Conservation (phyloP, 2,329 filamentous ascomycete genomes). For the Claviceps monticola region DNA sequence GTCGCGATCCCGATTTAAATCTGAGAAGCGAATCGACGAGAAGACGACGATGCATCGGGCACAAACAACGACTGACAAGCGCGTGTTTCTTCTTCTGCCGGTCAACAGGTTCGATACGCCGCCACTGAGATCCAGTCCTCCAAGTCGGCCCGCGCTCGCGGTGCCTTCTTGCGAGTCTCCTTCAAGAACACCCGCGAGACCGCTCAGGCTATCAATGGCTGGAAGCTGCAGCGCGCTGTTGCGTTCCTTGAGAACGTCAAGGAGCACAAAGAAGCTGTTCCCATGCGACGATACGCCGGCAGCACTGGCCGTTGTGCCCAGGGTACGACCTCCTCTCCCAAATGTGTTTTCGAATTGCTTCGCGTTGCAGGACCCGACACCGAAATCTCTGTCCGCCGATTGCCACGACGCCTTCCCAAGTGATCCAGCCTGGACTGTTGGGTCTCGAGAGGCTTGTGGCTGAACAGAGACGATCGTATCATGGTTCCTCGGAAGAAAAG, state of each 20-base stretch:
- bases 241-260: slow-evolving; percentile 97
- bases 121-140: slow-evolving; percentile 72
- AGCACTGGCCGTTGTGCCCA: slow-evolving; percentile 91
- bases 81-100: slow-evolving; percentile 3
- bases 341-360: neutral
- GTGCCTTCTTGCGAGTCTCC: slow-evolving; percentile 95
- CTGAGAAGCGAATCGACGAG: neutral
- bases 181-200: slow-evolving; percentile 99
- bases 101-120: slow-evolving; percentile 79
- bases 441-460: neutral
- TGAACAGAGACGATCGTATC: neutral
- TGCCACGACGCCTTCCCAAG: neutral
- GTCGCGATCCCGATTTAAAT: neutral
- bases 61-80: slow-evolving; percentile 12
- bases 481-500: no score
- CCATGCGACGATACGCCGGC: slow-evolving; percentile 95
- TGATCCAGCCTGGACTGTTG: neutral
- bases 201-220: slow-evolving; percentile 98
- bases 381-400: neutral
- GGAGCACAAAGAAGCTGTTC: slow-evolving; percentile 93
- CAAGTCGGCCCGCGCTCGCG: slow-evolving; percentile 95
- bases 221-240: slow-evolving; percentile 90
- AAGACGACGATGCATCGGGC: neutral
- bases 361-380: neutral
- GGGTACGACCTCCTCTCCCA: slow-evolving; percentile 53